Evolutionary conservation across 129 eudicot species (phyloP).

Genomic region (Flaveria ramosissima): DNA sequence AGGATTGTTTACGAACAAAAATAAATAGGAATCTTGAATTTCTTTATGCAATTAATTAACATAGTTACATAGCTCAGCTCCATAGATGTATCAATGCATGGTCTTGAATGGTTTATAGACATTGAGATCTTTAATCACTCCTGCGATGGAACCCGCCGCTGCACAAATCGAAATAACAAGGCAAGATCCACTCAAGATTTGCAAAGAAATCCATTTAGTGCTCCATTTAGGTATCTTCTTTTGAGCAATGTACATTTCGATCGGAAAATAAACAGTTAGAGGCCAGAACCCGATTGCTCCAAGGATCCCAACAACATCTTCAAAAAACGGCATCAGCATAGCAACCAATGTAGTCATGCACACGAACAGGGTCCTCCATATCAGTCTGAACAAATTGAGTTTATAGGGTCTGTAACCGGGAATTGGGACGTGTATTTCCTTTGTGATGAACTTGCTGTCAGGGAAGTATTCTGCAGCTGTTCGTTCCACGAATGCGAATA

Average conservation of each 20-base stretch:
- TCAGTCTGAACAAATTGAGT: constrained; percentile 47
- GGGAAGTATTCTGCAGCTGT: constrained; percentile 44
- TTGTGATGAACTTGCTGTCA: constrained; percentile 42
- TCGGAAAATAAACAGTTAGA: constrained; percentile 60
- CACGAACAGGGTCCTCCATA: constrained; percentile 58
- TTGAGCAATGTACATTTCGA: constrained; percentile 66
- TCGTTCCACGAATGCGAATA: constrained; percentile 56
- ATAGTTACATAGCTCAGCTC: neutral
- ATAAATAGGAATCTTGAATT: neutral
- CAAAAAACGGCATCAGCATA: constrained; percentile 66
- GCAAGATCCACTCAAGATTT: constrained; percentile 45
- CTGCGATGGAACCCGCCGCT: constrained; percentile 65
- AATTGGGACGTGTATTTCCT: constrained; percentile 38
- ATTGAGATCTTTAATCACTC: constrained; percentile 57
- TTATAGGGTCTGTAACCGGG: constrained; percentile 29
- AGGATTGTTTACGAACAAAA: neutral
- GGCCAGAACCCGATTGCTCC: constrained; percentile 77
- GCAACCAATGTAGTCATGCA: constrained; percentile 51
- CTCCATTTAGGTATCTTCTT: constrained; percentile 57
- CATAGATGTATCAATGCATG: constrained; percentile 29
- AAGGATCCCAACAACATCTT: constrained; percentile 67
- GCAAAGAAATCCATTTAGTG: constrained; percentile 50
- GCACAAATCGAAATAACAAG: constrained; percentile 58
- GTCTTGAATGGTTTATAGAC: constrained; percentile 66
- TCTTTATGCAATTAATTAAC: neutral